A percentile compares a stretch with the other conserved stretches of the same genome.
phyloP scores from a whole-genome alignment of 495 filamentous ascomycete genomes.

The Tuber microsphaerosporum region DNA sequence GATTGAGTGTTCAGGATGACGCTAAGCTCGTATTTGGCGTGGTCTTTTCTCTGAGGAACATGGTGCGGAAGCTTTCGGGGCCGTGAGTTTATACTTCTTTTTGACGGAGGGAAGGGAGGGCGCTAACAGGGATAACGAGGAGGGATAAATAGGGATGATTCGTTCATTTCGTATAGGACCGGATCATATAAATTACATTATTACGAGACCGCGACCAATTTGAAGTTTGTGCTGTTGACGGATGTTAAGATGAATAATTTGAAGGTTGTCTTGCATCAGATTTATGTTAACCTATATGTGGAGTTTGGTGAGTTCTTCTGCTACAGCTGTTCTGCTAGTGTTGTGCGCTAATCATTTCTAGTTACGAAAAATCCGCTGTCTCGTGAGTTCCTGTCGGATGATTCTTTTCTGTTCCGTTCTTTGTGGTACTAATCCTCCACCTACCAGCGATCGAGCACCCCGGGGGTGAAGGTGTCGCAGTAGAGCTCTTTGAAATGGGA shows the following conservation, averaged over 20 bases:
- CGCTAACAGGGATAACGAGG: slow-evolving; percentile 14
- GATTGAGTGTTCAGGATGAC: slow-evolving; percentile 69
- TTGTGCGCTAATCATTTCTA: slow-evolving; percentile 40
- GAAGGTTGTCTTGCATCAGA: slow-evolving; percentile 89
- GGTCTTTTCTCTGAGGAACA: slow-evolving; percentile 89
- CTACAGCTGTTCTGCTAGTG: neutral
- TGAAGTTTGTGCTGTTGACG: slow-evolving; percentile 95
- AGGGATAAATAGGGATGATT: slow-evolving; percentile 43
- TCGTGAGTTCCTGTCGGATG: slow-evolving; percentile 41
- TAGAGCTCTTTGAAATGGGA: slow-evolving; percentile 88
- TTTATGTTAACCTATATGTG: slow-evolving; percentile 94
- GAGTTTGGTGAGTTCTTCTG: slow-evolving; percentile 65
- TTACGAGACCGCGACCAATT: slow-evolving; percentile 91
- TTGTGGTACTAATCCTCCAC: slow-evolving; percentile 14
- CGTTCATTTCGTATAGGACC: slow-evolving; percentile 83
- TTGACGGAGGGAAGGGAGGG: neutral
- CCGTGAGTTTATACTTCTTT: slow-evolving; percentile 47
- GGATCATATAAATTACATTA: slow-evolving; percentile 96
- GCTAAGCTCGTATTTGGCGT: slow-evolving; percentile 96
- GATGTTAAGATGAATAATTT: slow-evolving; percentile 84
- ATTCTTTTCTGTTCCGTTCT: neutral
- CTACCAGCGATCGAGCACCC: slow-evolving; percentile 65
- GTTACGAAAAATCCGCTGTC: slow-evolving; percentile 93
- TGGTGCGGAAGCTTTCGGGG: slow-evolving; percentile 77
- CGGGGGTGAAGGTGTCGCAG: slow-evolving; percentile 77